Conservation (phyloP, 331 rosid species). For the Quercus lobata region DNA sequence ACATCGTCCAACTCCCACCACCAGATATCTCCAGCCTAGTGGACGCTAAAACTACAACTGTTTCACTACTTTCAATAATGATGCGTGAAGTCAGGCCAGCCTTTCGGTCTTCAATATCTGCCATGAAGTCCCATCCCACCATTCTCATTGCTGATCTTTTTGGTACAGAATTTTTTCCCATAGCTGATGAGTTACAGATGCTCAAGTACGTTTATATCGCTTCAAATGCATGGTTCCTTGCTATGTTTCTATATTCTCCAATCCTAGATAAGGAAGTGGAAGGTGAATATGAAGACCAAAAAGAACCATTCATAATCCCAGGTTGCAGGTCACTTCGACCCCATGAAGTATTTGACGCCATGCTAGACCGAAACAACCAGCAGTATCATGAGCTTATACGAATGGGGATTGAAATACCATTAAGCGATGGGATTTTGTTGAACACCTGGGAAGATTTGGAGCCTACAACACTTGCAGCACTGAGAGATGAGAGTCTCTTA, state of each 20-base stretch:
- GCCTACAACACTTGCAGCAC: constrained; percentile 9
- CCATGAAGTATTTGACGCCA: constrained; percentile 17
- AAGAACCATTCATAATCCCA: constrained; percentile 25
- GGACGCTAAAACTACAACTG: neutral
- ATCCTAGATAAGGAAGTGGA: constrained; percentile 13
- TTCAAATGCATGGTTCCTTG: constrained; percentile 40
- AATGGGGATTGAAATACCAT: neutral
- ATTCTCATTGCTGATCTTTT: neutral
- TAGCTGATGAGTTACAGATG: neutral
- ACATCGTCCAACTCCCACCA: constrained; percentile 20
- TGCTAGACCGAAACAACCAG: constrained; percentile 5
- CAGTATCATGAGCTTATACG: neutral
- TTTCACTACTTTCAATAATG: constrained; percentile 10
- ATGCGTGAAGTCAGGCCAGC: neutral
- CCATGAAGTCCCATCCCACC: neutral
- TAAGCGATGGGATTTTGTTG: constrained; percentile 36
- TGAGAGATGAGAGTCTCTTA: constrained; percentile 10
- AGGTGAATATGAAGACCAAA: neutral
- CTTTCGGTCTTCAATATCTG: neutral
- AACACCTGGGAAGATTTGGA: constrained; percentile 52
- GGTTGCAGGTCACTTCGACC: constrained; percentile 32
- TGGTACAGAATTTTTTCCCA: neutral
- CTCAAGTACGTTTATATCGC: neutral
- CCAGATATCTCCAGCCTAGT: constrained; percentile 16
- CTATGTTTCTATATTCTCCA: constrained; percentile 7